Base-by-base conservation (phyloP, 2,329 filamentous ascomycete genomes). In the Diplodia scrobiculata region DNA sequence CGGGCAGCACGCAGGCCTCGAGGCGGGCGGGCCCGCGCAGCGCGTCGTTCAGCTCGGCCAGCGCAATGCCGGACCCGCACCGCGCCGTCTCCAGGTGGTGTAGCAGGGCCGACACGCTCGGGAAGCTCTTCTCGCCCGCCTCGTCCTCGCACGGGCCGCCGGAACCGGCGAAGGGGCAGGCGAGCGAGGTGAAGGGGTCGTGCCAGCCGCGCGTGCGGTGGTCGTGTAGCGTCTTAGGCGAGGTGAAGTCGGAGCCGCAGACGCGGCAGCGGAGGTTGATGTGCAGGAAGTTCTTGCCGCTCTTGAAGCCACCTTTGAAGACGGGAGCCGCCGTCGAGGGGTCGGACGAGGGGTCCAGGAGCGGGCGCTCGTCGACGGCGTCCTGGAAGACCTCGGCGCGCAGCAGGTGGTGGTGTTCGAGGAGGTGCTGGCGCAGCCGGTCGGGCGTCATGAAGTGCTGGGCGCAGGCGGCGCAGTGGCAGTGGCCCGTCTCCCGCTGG, bases 151-250 rank as follows among this genome's bases (percentile, higher is more conserved):
- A 32, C 19, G 48, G 32, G 32, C 32, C 32, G 32, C 32, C 32
- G 32, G 6, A 0, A 6, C 32, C 29, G 36, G 48, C 48, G 36
- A 66, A 66, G n/a, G 65, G 65, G 55, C 65, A 66, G 50, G 10
- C 6, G 65, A 66, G 3, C 6, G 19, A 45, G 21, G 65, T 38
- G 34, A 66, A 66, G 17, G 65, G 55, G 19, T 66, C 65, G 38
- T 66, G 65, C 65, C 55, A 55, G 47, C 65, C 65, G 47, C 65
- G 55, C 17, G 65, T 66, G 36, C 65, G 65, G 38, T 66, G 65
- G 65, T 63, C 65, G 55, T 66, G 65, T 27, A 66, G 65, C n/a
- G 65, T 66, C 50, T 66, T 66, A 11, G 65, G 65, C 5, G 29
- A 41, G 27, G 65, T 66, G 48, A 66, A 66, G n/a, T 66, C 55